phyloP scores from a whole-genome alignment of 768 basidiomycete genomes.

The Leccinum sublutescens region DNA sequence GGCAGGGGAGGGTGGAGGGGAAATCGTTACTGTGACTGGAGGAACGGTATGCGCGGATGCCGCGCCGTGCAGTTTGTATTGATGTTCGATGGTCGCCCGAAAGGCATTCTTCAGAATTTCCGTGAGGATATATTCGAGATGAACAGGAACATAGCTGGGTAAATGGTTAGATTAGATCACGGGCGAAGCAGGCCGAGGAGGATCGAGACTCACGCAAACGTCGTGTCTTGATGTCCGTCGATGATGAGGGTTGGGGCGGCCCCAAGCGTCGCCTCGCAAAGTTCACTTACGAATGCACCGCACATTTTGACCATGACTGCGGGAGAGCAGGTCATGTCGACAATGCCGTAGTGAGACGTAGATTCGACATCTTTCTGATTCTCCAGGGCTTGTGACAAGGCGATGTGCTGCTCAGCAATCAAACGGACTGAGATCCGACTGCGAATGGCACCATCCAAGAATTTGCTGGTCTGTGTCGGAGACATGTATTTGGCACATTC shows the following conservation, averaged over 20 bases:
- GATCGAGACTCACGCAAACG: conserved; percentile 65
- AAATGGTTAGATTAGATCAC: conserved; percentile 1
- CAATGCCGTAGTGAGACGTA: conserved; percentile 61
- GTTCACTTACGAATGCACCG: conserved; percentile 76
- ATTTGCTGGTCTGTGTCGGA: conserved; percentile 71
- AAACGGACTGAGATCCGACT: conserved; percentile 85
- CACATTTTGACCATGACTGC: conserved; percentile 74
- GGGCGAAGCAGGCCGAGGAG: conserved; percentile 4
- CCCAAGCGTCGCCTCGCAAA: conserved; percentile 85
- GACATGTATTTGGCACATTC: conserved; percentile 85
- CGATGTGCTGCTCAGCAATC: conserved; percentile 90
- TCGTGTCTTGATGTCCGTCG: conserved; percentile 67
- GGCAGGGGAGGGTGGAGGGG: conserved; percentile 44
- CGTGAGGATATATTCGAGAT: conserved; percentile 88
- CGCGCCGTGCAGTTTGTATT: conserved; percentile 43
- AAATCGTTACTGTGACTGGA: conserved; percentile 70
- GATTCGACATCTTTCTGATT: conserved; percentile 31
- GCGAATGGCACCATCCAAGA: conserved; percentile 81
- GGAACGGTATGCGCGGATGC: conserved; percentile 43
- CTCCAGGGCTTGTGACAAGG: conserved; percentile 68
- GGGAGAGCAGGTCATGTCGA: conserved; percentile 72
- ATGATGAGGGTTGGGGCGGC: conserved; percentile 63
- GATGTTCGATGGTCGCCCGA: conserved; percentile 82
- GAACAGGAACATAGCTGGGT: conserved; percentile 79
- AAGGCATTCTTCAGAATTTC: conserved; percentile 91